Evolutionary conservation across 176 grass and related monocot genomes (phyloP), one percentile per base, ranked within the genome.

Genomic region (Poa annua): DNA sequence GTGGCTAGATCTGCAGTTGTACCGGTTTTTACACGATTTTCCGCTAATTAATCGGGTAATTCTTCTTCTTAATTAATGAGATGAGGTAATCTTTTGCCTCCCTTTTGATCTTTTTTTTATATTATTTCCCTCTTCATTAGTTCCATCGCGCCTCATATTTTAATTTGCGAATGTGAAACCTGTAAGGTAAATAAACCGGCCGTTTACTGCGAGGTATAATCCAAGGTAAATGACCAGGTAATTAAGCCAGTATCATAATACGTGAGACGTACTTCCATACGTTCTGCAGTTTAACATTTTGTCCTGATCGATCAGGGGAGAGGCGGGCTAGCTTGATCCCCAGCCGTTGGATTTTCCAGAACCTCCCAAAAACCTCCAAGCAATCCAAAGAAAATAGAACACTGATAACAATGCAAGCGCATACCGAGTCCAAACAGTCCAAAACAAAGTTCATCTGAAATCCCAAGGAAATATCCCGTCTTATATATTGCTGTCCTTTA

Each of bases 391-490:
- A 89, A 89, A 71, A 33, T 15, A 64, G 26, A 35, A 86, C 63
- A 82, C 14, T 6, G 42, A 39, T 12, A 54, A 74, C 19, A 66
- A 83, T 38, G 69, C 38, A 12, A n/a, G 68, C 15, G 25, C 29
- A n/a, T 21, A 12, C 16, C 0, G 1, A 65, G 39, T 64, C 14
- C 24, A 56, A 73, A 38, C 65, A 73, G 26, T 13, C 33, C 17
- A 3, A 74, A 57, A 81, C 66, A 82, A 76, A 74, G 42, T n/a
- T 12, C 38, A 79, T 4, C 88, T 89, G 83, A 44, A 86, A 90
- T 90, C 64, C 79, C 79, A 47, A 86, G 66, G 88, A 55, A 57
- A 22, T 48, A 66, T 33, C 26, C 45, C 21, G 12, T 66, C 35
- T 72, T 82, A 90, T 57, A 83, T 74, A 90, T 79, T 26, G 11